These are phyloP conservation scores for Trichosporon ovoides DNA, from an alignment of 1,284 basidiomycete genomes.

Conservation along the genomic window DNA sequence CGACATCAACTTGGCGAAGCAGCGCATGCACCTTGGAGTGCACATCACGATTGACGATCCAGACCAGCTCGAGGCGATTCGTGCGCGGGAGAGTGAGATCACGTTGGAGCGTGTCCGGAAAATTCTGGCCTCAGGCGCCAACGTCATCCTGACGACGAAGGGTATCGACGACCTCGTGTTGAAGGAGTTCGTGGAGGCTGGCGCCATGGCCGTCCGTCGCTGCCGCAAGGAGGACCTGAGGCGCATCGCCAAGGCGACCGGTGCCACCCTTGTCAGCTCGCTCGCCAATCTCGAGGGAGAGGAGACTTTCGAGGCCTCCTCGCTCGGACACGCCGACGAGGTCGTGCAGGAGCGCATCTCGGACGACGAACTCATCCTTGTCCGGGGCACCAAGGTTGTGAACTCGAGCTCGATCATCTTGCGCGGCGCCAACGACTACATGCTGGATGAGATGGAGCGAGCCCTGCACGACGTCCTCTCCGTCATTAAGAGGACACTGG, in stretches of 20 bases:
- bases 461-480: slow-evolving; percentile 91
- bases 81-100: slow-evolving; percentile 91
- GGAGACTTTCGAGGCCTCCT: slow-evolving; percentile 90
- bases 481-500: slow-evolving; percentile 93
- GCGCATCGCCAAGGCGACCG: slow-evolving; percentile 94
- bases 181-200: slow-evolving; percentile 98
- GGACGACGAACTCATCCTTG: slow-evolving; percentile 96
- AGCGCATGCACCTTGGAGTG: slow-evolving; percentile 95
- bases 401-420: slow-evolving; percentile 88
- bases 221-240: slow-evolving; percentile 97
- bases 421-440: slow-evolving; percentile 97
- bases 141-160: slow-evolving; percentile 96
- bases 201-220: slow-evolving; percentile 95
- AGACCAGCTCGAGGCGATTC: slow-evolving; percentile 92
- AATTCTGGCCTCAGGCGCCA: slow-evolving; percentile 91
- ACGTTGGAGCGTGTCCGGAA: slow-evolving; percentile 93
- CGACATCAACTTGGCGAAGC: slow-evolving; percentile 96
- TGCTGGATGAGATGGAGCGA: slow-evolving; percentile 99
- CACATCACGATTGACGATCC: slow-evolving; percentile 98
- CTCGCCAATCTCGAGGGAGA: slow-evolving; percentile 97
- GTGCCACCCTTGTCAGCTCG: slow-evolving; percentile 86
- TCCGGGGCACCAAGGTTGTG: slow-evolving; percentile 97
- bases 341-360: slow-evolving; percentile 94
- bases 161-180: slow-evolving; percentile 97
- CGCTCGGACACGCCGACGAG: slow-evolving; percentile 87